Percentiles rank a stretch among this genome's conserved stretches.
Conservation (phyloP, 2,329 filamentous ascomycete genomes). For the Aspergillus neotritici region DNA sequence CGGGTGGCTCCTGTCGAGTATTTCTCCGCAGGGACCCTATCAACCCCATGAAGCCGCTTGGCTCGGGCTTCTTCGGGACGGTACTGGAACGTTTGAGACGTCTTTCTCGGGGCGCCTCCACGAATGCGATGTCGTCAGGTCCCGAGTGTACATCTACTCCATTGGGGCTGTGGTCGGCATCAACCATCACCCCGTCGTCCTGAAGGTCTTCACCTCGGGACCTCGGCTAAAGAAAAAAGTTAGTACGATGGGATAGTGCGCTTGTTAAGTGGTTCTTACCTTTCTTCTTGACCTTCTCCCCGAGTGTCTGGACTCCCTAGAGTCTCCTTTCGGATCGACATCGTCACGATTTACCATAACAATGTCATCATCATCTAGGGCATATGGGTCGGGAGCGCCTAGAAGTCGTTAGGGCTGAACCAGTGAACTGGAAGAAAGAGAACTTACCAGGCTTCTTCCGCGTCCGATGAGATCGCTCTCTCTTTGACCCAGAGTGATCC, state of each 20-base stretch:
- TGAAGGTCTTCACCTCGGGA: conserved; percentile 28
- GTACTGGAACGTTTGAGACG: conserved; percentile 58
- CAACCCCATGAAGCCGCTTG: conserved; percentile 54
- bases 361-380: conserved; percentile 59
- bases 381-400: conserved; percentile 52
- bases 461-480: conserved; percentile 47
- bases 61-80: conserved; percentile 54
- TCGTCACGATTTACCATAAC: conserved; percentile 53
- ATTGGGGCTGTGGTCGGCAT: conserved; percentile 43
- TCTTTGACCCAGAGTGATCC: conserved; percentile 40
- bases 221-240: conserved; percentile 25
- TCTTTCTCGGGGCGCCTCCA: conserved; percentile 47
- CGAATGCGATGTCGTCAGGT: conserved; percentile 48
- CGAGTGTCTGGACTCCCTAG: conserved; percentile 29
- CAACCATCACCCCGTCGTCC: conserved; percentile 53
- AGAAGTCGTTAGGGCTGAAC: background rate
- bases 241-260: background rate
- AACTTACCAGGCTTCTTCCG: conserved; percentile 42
- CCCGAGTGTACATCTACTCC: conserved; percentile 42
- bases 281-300: conserved; percentile 35
- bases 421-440: background rate
- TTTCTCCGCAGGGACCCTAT: conserved; percentile 48
- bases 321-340: conserved; percentile 28
- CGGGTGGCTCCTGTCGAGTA: conserved; percentile 28
- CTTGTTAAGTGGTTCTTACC: conserved; percentile 19